Evolutionary conservation across 768 basidiomycete species (phyloP), one percentile per base, ranked within the genome.

Genomic region (Auricularia heimuer): DNA sequence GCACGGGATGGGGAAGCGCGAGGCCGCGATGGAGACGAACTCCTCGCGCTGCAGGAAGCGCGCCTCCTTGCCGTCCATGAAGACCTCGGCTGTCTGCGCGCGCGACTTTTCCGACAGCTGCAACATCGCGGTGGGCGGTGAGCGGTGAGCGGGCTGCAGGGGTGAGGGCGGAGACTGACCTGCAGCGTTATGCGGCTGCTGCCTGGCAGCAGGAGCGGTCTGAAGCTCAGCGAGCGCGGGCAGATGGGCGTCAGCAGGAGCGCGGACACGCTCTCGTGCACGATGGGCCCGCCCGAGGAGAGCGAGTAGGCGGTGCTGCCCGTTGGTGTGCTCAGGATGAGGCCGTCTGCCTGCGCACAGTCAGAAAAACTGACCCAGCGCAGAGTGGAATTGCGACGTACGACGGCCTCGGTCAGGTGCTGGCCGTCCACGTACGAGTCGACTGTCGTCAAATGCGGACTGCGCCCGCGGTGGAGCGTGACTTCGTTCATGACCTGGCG

Each of bases 281-380:
- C 93, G 69, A 98, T 97, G 3, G 95, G 95, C 33, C 95, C 95
- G 39, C 95, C 95, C 0, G 94, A 92, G 3, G 94, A 96, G 29
- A 98, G 81, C 0, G 94, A 97, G 75, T 98, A 97, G 16, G 95
- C 95, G 3, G 95, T 97, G 24, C 94, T 97, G 4, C 95, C 95
- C 2, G 95, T 98, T 24, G 95, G 95, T 1, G 95, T 98, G 6
- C 94, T 94, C 63, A 98, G 86, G 64, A 97, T 94, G 66, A 97
- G 78, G 44, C 95, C 94, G 70, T 97, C 94, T 42, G 93, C 92
- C 94, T 95, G 71, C 35, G 33, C 34, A 65, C 66, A 51, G 65
- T 18, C 66, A 65, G 64, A 44, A 64, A 63, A 37, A 29, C 2
- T 29, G 29, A 29, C 29, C 62, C 35, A 34, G 21, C 62, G 33